phyloP scores from a whole-genome alignment of 202 grass and related monocot genomes.

The Musa balbisiana region DNA sequence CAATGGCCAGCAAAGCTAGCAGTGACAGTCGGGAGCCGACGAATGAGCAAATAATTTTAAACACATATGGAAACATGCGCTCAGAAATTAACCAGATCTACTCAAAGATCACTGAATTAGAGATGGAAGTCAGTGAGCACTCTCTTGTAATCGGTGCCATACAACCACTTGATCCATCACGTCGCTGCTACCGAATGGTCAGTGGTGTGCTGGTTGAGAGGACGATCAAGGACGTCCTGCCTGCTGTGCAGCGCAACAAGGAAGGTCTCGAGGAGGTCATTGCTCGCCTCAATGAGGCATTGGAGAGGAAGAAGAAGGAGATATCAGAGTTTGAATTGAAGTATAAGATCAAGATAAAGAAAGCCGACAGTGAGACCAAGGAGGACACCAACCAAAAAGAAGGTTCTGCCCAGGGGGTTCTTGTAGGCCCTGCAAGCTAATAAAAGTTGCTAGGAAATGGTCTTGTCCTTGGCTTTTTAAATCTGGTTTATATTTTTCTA shows the following conservation, averaged over 20 bases:
- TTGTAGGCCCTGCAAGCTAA: constrained; percentile 59
- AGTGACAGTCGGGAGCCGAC: constrained; percentile 38
- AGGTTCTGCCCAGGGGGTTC: constrained; percentile 65
- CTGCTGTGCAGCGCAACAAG: constrained; percentile 65
- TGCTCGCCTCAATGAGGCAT: constrained; percentile 47
- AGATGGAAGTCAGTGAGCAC: constrained; percentile 84
- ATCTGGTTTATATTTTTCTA: not conserved
- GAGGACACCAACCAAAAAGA: constrained; percentile 52
- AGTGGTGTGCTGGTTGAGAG: constrained; percentile 80
- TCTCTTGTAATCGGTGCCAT: constrained; percentile 71
- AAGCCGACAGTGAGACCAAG: constrained; percentile 20
- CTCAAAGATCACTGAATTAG: constrained; percentile 82
- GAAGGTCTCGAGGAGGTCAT: constrained; percentile 78
- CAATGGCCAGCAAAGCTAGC: constrained; percentile 41
- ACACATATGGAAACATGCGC: constrained; percentile 60
- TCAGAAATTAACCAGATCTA: constrained; percentile 78
- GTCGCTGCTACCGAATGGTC: constrained; percentile 82
- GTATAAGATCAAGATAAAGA: constrained; percentile 84
- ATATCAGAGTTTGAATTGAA: constrained; percentile 70
- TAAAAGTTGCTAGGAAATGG: not conserved
- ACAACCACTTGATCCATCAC: constrained; percentile 51
- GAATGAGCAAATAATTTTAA: constrained; percentile 71
- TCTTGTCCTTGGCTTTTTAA: not conserved
- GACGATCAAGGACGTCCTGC: constrained; percentile 72
- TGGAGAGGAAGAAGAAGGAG: constrained; percentile 83